Base-by-base conservation (phyloP, 2,329 filamentous ascomycete genomes). In the Trichoderma afroharzianum region DNA sequence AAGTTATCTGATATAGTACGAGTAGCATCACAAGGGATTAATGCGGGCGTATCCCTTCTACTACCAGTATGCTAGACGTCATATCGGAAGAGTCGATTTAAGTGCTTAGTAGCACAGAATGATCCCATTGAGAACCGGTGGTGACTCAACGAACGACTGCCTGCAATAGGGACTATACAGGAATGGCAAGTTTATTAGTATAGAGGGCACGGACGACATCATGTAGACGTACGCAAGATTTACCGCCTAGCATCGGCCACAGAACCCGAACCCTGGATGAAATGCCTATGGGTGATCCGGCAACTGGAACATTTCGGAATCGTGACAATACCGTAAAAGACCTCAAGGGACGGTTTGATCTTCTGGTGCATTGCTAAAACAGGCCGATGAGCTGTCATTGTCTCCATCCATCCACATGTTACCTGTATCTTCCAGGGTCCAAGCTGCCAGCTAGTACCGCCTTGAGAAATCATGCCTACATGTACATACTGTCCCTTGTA, bases 371-470 rank as follows among this genome's bases (percentile, higher is more conserved):
- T 12, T 39, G 33, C 33, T 12, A 24, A 43, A 32, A 18, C 55
- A 63, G 11, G 24, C 24, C 30, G 28, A 59, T 50, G 66, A 61
- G 55, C 28, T 61, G 39, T 61, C 53, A 61, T 28, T 30, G 36
- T 36, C 55, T 50, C 66, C 66, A 61, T 68, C 14, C 9, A 12
- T 68, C 55, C 57, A 53, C 64, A 68, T 68, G 39, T 68, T 59
- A 30, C 50, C 33, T 43, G 50, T 12, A 43, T 21, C 50, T n/a
- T 43, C 12, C 26, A 32, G 64, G 55, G 26, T 32, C 50, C 33
- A 50, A 68, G 33, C 24, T 47, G 26, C 26, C 12, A 50, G 47
- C 33, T 43, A 62, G 30, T 21, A 21, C 43, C 43, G 43, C 9
- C 43, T 50, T 50, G n/a, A 50, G 43, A 47, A 47, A 47, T 9